A percentile compares a stretch with the other conserved stretches of the same genome.
These are phyloP conservation scores for Bacterosira constricta DNA, from an alignment of 108 stramenopile genomes.

Conservation along the genomic window DNA sequence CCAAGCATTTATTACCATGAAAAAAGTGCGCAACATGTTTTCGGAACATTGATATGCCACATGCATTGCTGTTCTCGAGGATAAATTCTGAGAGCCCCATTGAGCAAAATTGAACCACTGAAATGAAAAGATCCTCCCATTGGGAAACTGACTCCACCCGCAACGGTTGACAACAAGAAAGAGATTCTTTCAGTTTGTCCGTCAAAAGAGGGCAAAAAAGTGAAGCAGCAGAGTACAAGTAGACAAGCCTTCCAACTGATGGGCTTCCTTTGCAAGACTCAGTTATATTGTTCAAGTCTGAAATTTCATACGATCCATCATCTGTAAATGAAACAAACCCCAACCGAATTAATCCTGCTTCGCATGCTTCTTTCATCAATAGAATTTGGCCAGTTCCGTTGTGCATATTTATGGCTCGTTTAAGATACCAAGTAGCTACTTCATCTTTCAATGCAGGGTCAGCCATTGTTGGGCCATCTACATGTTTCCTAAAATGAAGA, in stretches of 20 bases:
- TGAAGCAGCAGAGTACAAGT: constrained; percentile 33
- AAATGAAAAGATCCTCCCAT: constrained; percentile 12
- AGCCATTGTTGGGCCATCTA: background rate
- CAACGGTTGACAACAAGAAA: background rate
- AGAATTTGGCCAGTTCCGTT: constrained; percentile 18
- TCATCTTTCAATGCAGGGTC: constrained; percentile 14
- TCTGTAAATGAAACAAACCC: constrained; percentile 16
- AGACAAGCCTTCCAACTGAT: constrained; percentile 21
- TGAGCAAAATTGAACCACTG: constrained; percentile 39
- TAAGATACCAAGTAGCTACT: constrained; percentile 53
- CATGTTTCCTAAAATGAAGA: background rate
- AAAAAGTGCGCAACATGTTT: constrained; percentile 20
- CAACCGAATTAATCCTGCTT: constrained; percentile 30
- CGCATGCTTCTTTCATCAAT: constrained; percentile 12
- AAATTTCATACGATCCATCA: constrained; percentile 3
- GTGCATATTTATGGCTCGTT: constrained; percentile 39
- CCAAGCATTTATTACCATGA: constrained; percentile 14
- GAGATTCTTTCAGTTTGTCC: constrained; percentile 20
- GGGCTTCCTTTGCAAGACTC: background rate
- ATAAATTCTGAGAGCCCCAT: constrained; percentile 25
- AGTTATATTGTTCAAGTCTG: background rate
- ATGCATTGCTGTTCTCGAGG: constrained; percentile 8
- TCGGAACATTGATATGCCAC: constrained; percentile 18
- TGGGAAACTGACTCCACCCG: background rate
- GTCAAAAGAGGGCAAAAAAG: constrained; percentile 19